Evolutionary conservation across 2,329 filamentous ascomycete species (phyloP).

Genomic region (Aspergillus ochraceus): DNA sequence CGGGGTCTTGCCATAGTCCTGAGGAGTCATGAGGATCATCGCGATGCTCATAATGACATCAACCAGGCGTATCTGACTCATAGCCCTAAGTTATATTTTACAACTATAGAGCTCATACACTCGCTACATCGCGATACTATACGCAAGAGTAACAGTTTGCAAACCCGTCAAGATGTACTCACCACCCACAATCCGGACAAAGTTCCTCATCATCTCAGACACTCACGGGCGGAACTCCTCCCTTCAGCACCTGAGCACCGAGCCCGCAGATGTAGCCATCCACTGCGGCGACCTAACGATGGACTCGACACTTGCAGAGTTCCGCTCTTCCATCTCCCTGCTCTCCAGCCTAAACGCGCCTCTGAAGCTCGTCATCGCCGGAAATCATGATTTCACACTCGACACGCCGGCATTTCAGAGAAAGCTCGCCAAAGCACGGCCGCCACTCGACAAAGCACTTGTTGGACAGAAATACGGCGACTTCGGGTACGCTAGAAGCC

Average conservation of each 20-base stretch:
- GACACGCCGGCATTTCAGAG: conserved; percentile 39
- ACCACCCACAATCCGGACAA: conserved; percentile 23
- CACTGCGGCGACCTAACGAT: conserved; percentile 57
- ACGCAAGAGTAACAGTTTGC: neutral
- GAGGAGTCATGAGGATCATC: neutral
- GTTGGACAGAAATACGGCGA: conserved; percentile 42
- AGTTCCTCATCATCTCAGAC: conserved; percentile 49
- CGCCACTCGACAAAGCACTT: conserved; percentile 24
- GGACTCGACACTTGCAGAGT: conserved; percentile 44
- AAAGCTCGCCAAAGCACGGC: conserved; percentile 29
- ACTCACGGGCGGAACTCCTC: conserved; percentile 39
- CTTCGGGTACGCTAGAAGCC: conserved; percentile 33
- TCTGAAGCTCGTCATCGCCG: conserved; percentile 56
- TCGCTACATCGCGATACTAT: neutral
- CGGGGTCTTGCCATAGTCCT: no score
- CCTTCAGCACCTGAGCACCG: conserved; percentile 24
- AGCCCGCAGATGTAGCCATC: conserved; percentile 49
- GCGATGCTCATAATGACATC: neutral
- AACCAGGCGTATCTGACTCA: neutral
- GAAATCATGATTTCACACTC: conserved; percentile 55
- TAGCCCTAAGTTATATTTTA: neutral
- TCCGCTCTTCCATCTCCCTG: conserved; percentile 42
- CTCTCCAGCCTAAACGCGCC: conserved; percentile 47
- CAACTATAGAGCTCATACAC: neutral
- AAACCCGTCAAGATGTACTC: neutral